Base-by-base conservation (phyloP, 768 basidiomycete species). In the Leccinum fibrillosum region DNA sequence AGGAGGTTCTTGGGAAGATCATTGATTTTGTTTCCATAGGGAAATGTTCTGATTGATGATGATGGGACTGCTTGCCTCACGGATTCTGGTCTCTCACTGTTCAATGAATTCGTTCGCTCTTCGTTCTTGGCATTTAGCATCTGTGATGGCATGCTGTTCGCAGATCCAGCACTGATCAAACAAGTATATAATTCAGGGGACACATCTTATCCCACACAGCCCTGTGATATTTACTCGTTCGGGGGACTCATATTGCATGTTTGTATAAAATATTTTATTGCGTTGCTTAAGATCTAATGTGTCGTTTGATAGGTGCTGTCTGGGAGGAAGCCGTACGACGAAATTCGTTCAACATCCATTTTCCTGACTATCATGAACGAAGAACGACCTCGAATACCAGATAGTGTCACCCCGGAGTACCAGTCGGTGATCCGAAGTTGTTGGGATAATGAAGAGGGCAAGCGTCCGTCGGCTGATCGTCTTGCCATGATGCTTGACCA, bases 41-140 rank as follows among this genome's bases (percentile, higher is more conserved):
- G 48, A 17, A 82, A 83, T 57, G 76, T 83, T 49, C 71, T 83
- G 21, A 74, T 83, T 17, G 74, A 74, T 5, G 71, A 68, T 6
- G 26, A 70, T 5, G 72, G 73, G 17, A 66, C 72, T 8, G 81
- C 80, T 21, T 77, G 77, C 50, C 68, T 82, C 9, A 74, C 79
- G 2, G 81, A 82, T 61, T 82, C 82, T 59, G 81, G 81, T 7
- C 70, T 81, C 23, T 70, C 69, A 2, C 21, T 70, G 12, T 45
- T 64, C 54, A 53, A 11, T 10, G 72, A 72, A 25, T 66, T 72
- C 21, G 42, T 62, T 51, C 71, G 63, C 15, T 67, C 71, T 35
- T 54, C 69, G 10, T 70, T 72, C 50, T 19, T 73, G 39, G 74
- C 69, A 30, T 77, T 77, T 68, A 25, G 44, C 15, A 44, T 71